Conservation (phyloP, 225 moss, liverwort and hornwort genomes). For the Thuidium tamariscinum region DNA sequence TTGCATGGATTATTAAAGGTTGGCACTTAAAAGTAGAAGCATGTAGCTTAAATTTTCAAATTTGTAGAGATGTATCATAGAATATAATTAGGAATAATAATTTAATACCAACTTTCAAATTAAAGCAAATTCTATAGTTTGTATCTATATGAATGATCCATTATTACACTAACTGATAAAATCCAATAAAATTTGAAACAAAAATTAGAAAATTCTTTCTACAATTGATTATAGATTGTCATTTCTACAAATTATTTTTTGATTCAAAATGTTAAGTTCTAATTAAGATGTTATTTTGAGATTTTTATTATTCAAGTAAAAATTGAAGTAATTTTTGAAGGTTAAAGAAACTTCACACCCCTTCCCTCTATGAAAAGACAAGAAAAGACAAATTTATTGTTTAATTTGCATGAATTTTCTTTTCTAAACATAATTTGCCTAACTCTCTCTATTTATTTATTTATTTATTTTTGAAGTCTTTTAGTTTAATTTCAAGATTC, state of each 20-base stretch:
- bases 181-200: background rate
- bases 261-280: background rate
- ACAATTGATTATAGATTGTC: background rate
- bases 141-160: background rate
- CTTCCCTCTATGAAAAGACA: rapidly evolving
- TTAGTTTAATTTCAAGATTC: background rate
- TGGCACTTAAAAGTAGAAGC: background rate
- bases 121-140: background rate
- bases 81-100: background rate
- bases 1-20: background rate
- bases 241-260: background rate
- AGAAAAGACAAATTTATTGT: background rate
- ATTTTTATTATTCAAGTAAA: background rate
- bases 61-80: background rate
- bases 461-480: too few relatives aligned
- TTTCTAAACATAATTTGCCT: background rate
- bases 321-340: background rate
- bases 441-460: too few relatives aligned
- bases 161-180: background rate
- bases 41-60: background rate
- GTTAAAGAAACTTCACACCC: too few relatives aligned
- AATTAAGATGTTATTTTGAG: background rate
- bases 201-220: background rate
- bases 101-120: background rate
- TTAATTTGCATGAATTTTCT: background rate